Evolutionary conservation across 106 monocot genomes (phyloP).

Genomic region (Acorus gramineus): DNA sequence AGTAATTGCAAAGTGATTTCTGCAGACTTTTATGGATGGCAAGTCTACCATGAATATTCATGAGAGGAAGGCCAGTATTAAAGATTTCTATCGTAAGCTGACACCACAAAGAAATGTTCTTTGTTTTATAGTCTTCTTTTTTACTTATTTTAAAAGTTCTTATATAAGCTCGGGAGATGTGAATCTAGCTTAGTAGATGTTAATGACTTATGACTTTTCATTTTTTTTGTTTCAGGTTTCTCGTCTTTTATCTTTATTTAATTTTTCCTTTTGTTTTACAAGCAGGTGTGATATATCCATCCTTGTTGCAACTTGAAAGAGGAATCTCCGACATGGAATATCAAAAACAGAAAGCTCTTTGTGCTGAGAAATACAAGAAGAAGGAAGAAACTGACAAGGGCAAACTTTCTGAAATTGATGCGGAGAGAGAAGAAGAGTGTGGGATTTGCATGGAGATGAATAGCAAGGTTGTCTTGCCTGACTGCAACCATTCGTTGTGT

Average conservation of each 20-base stretch:
- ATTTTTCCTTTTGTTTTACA: background rate
- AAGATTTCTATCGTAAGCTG: constrained; percentile 4
- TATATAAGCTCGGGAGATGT: no score
- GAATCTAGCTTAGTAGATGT: no score
- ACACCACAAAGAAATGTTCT: background rate
- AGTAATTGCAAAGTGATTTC: no score
- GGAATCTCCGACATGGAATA: constrained; percentile 1
- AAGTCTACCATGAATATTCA: background rate
- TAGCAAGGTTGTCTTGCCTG: no score
- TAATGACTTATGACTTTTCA: no score
- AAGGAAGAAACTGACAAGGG: background rate
- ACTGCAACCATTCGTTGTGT: background rate
- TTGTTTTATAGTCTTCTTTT: background rate
- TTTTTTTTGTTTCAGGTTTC: background rate
- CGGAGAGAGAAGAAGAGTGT: no score
- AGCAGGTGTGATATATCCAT: no score
- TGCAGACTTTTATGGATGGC: constrained; percentile 1
- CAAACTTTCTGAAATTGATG: background rate
- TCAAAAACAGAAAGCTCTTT: constrained; percentile 5
- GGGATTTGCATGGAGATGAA: no score
- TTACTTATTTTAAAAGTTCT: no score
- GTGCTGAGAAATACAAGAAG: constrained; percentile 3
- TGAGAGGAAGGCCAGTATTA: constrained; percentile 3
- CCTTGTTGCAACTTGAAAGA: no score
- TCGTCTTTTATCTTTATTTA: no score